Evolutionary conservation across 768 basidiomycete species (phyloP), one percentile per base, ranked within the genome.

Genomic region (Pisolithus tinctorius): DNA sequence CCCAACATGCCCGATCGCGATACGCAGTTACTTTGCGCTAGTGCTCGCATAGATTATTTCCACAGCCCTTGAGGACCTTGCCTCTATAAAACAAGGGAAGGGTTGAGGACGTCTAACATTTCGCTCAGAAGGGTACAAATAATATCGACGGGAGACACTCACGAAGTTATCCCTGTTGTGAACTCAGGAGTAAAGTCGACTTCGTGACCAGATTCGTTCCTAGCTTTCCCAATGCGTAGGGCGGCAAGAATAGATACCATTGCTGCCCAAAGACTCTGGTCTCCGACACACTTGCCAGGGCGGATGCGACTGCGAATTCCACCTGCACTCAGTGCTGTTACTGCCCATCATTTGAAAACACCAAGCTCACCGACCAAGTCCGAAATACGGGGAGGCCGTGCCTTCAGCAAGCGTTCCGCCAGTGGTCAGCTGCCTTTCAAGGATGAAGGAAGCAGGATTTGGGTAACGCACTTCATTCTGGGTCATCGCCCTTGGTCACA

Each of bases 391-490:
- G n/a, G 53, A 38, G 1, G 58, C 57, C 7, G 59, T 56, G 20
- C 65, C 64, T 1, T 59, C 56, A 7, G 49, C 25, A 38, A 60
- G 41, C n/a, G 56, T 57, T 7, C 63, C 58, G 1, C 61, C 58
- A 0, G 47, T 42, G 11, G 55, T 52, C 3, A 71, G 45, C 51
- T 64, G 63, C 42, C 71, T 59, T 39, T 70, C 70, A 14, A 70
- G 72, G 13, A 50, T 62, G 45, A 73, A 71, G 14, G n/a, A 42
- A 9, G 52, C 50, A 16, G 71, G 66, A 14, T 69, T 59, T 2
- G 66, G 55, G 40, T 52, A 65, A 4, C 16, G 47, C 26, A 59
- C 60, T 45, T 62, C 57, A 36, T 66, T 56, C 11, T 51, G 56
- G 14, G 51, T 17, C 58, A 66, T 65, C 7, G 50, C 60, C 58